A percentile compares a stretch with the other conserved stretches of the same genome.
Conservation (phyloP, 805 yeast species). For the Starmerella ratchasimensis region DNA sequence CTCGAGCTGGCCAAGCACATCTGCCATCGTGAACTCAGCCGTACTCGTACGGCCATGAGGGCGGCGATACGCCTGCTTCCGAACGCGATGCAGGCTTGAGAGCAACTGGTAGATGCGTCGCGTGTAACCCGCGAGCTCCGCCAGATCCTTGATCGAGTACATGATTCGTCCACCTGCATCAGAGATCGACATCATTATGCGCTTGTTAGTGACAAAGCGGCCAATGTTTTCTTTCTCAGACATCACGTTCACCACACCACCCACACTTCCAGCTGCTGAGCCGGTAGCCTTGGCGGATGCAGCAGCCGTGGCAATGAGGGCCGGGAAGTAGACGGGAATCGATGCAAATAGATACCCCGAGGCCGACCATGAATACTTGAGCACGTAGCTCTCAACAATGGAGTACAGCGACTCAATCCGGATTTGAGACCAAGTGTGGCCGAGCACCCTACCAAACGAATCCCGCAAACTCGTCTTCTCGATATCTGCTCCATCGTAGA, state of each 20-base stretch:
- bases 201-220: constrained; percentile 77
- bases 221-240: constrained; percentile 44
- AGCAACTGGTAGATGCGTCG: constrained; percentile 68
- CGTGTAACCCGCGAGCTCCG: constrained; percentile 83
- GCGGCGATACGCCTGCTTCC: constrained; percentile 33
- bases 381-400: constrained; percentile 67
- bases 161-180: constrained; percentile 91
- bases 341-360: constrained; percentile 87
- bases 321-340: constrained; percentile 65
- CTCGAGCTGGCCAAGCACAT: constrained; percentile 70
- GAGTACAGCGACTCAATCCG: constrained; percentile 52
- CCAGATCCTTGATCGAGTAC: constrained; percentile 86
- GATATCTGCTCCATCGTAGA: constrained; percentile 73
- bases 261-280: neutral
- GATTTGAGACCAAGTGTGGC: constrained; percentile 42
- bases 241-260: neutral
- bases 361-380: constrained; percentile 90
- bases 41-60: neutral
- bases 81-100: constrained; percentile 69
- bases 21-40: constrained; percentile 26
- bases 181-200: constrained; percentile 78
- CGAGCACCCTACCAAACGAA: constrained; percentile 44
- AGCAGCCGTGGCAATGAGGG: constrained; percentile 25
- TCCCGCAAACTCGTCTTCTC: constrained; percentile 55
- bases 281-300: constrained; percentile 12